Conservation (phyloP, 2,329 filamentous ascomycete species). For the Colletotrichum lentis region DNA sequence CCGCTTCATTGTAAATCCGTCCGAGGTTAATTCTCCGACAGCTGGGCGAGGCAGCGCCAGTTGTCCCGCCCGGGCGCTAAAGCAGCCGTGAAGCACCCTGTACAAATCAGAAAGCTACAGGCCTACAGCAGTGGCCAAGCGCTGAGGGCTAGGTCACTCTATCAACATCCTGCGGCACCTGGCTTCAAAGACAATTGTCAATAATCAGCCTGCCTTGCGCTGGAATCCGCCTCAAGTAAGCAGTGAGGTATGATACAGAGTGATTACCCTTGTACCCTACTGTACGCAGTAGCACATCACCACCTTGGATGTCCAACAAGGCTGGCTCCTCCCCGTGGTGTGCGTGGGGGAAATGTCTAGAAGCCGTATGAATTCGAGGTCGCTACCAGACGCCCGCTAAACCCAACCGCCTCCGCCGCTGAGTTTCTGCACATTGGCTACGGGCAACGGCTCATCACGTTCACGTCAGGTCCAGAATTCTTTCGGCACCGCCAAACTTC, state of each 20-base stretch:
- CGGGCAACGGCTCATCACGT: slow-evolving; percentile 25
- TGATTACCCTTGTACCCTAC: not conserved
- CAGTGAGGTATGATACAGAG: not conserved
- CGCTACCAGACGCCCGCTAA: slow-evolving; percentile 14
- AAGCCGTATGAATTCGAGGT: slow-evolving; percentile 1
- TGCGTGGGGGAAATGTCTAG: slow-evolving; percentile 4
- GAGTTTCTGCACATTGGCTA: slow-evolving; percentile 22
- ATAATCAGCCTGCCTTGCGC: not conserved
- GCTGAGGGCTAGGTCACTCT: not conserved
- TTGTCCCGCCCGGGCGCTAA: slow-evolving; percentile 12
- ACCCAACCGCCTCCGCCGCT: slow-evolving; percentile 17
- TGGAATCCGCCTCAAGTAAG: not conserved
- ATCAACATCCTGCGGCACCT: not conserved
- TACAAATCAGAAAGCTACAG: slow-evolving; percentile 12
- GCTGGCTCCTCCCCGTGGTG: slow-evolving; percentile 3
- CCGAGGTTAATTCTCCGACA: slow-evolving; percentile 1
- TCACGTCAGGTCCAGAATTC: slow-evolving; percentile 17
- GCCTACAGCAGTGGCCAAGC: not conserved
- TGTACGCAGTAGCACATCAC: not conserved
- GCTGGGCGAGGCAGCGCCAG: not conserved
- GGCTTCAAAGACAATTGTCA: not conserved
- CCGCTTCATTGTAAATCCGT: slow-evolving; percentile 24
- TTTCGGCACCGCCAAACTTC: slow-evolving; percentile 20
- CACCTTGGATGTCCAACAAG: slow-evolving; percentile 2
- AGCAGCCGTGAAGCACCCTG: slow-evolving; percentile 7